A percentile compares a stretch with the other conserved stretches of the same genome.
Evolutionary conservation across 2,329 filamentous ascomycete species (phyloP).

Genomic region (Coniochaeta sp.): DNA sequence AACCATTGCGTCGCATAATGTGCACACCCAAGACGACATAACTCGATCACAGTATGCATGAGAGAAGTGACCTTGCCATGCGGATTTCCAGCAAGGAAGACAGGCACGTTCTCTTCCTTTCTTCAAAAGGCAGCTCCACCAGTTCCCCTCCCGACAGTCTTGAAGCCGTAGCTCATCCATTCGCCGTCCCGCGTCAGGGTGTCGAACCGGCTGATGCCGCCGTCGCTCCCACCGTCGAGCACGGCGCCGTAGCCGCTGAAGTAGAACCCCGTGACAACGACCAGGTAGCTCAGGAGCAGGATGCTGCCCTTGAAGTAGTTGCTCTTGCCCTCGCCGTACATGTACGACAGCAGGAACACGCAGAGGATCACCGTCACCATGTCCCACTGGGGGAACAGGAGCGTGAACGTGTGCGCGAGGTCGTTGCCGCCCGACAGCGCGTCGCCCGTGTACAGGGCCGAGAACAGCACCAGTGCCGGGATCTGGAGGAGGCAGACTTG

Average conservation of each 20-base stretch:
- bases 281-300: constrained; percentile 83
- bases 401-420: constrained; percentile 57
- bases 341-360: constrained; percentile 92
- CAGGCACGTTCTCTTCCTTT: neutral
- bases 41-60: neutral
- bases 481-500: constrained; percentile 95
- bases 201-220: constrained; percentile 40
- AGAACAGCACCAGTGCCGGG: constrained; percentile 86
- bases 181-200: constrained; percentile 41
- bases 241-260: constrained; percentile 53
- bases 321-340: constrained; percentile 98
- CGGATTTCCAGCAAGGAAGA: no score
- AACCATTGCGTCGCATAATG: neutral
- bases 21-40: neutral
- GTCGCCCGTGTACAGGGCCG: constrained; percentile 57
- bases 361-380: constrained; percentile 96
- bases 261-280: constrained; percentile 88
- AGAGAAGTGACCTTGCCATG: neutral
- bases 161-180: constrained; percentile 37
- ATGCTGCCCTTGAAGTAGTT: constrained; percentile 99
- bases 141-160: constrained; percentile 43
- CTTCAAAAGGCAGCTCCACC: constrained; percentile 26
- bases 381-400: constrained; percentile 98
- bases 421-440: constrained; percentile 28
- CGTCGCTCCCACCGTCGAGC: constrained; percentile 31